Evolutionary conservation across 1,139 yeast species (phyloP).

Genomic region (Taphrina deformans): DNA sequence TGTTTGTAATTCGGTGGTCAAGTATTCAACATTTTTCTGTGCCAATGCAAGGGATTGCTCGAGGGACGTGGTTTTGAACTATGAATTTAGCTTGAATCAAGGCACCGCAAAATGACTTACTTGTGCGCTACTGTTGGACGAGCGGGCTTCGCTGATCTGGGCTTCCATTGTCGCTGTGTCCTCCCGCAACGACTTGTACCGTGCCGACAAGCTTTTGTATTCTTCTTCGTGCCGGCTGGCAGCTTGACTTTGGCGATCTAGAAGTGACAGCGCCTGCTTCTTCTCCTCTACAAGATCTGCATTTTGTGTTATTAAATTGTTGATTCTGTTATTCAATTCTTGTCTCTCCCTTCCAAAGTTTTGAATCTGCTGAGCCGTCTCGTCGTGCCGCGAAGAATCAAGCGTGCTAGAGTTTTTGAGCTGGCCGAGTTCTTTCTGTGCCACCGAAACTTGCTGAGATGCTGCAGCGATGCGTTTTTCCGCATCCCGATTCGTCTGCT

Average conservation of each 20-base stretch:
- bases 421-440: neutral
- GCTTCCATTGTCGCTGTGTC: slow-evolving; percentile 49
- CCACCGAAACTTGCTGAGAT: slow-evolving; percentile 10
- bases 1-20: slow-evolving; percentile 46
- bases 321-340: neutral
- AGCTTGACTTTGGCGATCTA: slow-evolving; percentile 54
- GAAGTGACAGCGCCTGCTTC: slow-evolving; percentile 47
- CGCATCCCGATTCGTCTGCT: slow-evolving; percentile 32
- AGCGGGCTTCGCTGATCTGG: slow-evolving; percentile 45
- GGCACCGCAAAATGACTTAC: slow-evolving; percentile 42
- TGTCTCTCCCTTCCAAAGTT: neutral
- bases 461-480: slow-evolving; percentile 13
- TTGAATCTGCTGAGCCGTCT: slow-evolving; percentile 3
- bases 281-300: slow-evolving; percentile 46
- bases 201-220: slow-evolving; percentile 53
- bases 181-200: slow-evolving; percentile 53
- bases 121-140: slow-evolving; percentile 46
- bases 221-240: slow-evolving; percentile 55
- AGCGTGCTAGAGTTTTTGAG: neutral
- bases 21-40: slow-evolving; percentile 48
- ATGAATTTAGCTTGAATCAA: neutral
- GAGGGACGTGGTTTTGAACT: slow-evolving; percentile 45
- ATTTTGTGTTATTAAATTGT: slow-evolving; percentile 33
- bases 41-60: slow-evolving; percentile 48
- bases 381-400: neutral